Percentiles rank a stretch among this genome's conserved stretches.
phyloP scores from a whole-genome alignment of 257 asterid genomes.

The Solanum raphanifolium region DNA sequence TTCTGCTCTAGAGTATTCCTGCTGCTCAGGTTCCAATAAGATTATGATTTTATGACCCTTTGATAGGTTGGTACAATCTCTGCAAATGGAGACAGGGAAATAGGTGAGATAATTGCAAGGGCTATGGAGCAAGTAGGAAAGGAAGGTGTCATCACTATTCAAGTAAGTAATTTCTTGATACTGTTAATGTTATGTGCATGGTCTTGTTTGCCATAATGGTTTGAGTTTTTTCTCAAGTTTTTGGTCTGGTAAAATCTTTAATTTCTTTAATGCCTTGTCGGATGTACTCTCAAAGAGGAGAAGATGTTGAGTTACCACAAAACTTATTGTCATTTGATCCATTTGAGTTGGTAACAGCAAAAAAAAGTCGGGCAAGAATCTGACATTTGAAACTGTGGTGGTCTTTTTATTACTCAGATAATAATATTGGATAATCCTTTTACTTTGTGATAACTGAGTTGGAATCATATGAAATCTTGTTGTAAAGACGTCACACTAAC shows the following conservation, averaged over 20 bases:
- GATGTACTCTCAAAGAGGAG: neutral
- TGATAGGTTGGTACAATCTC: slow-evolving; percentile 50
- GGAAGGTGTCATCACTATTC: slow-evolving; percentile 61
- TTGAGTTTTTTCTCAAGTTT: neutral
- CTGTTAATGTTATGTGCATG: neutral
- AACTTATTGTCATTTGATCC: neutral
- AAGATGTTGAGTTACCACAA: neutral
- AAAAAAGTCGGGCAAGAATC: neutral
- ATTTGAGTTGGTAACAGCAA: neutral
- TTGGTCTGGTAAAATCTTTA: neutral
- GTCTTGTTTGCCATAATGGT: neutral
- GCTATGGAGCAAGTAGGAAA: slow-evolving; percentile 67
- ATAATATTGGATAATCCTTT: neutral
- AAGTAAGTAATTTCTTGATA: slow-evolving; percentile 22
- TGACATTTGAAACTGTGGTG: neutral
- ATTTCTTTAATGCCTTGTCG: neutral
- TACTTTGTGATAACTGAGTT: neutral
- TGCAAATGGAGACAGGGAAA: slow-evolving; percentile 52
- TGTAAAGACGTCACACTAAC: neutral
- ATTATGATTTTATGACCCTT: neutral
- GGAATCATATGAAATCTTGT: neutral
- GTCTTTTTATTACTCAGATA: neutral
- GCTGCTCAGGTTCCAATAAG: neutral
- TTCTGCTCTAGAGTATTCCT: neutral
- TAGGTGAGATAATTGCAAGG: slow-evolving; percentile 57